Evolutionary conservation across 208 protist genomes (phyloP).

Genomic region (Jaenimonas drosophilae): DNA sequence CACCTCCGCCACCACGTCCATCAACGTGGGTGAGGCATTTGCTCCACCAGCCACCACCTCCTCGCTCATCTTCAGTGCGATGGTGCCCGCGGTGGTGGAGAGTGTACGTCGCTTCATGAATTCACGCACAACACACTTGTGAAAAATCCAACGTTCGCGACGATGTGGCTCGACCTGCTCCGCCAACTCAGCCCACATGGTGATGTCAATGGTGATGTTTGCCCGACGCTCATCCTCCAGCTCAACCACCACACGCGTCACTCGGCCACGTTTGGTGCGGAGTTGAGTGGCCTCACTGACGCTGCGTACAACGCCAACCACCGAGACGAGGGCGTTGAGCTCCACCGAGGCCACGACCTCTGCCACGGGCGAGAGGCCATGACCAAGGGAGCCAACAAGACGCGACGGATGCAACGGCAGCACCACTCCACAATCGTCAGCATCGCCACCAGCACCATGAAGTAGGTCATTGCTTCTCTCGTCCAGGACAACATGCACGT

Average conservation of each 20-base stretch:
- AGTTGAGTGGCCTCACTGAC: slow-evolving; percentile 14
- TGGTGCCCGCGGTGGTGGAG: slow-evolving; percentile 12
- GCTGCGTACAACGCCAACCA: slow-evolving; percentile 26
- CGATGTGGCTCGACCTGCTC: slow-evolving; percentile 9
- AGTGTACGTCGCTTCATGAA: slow-evolving; percentile 52
- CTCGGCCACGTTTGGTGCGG: slow-evolving; percentile 49
- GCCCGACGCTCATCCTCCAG: slow-evolving; percentile 10
- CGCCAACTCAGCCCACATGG: slow-evolving; percentile 55
- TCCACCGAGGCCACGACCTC: slow-evolving; percentile 10
- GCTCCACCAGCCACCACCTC: too few relatives aligned
- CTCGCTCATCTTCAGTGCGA: not conserved
- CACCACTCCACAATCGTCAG: too few relatives aligned
- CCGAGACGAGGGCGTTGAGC: slow-evolving; percentile 38
- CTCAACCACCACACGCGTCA: slow-evolving; percentile 23
- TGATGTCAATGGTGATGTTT: slow-evolving; percentile 28
- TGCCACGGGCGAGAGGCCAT: slow-evolving; percentile 13
- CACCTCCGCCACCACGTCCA: slow-evolving; percentile 10
- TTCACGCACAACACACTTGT: slow-evolving; percentile 26
- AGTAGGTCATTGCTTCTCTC: too few relatives aligned
- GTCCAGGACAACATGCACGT: too few relatives aligned
- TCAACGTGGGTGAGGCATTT: too few relatives aligned
- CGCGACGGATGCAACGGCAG: slow-evolving; percentile 21
- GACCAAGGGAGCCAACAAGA: slow-evolving; percentile 24
- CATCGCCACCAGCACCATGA: slow-evolving; percentile 12
- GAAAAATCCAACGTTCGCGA: slow-evolving; percentile 57